Evolutionary conservation across 116 monocot genomes (phyloP).

Genomic region (Thalassia testudinum): DNA sequence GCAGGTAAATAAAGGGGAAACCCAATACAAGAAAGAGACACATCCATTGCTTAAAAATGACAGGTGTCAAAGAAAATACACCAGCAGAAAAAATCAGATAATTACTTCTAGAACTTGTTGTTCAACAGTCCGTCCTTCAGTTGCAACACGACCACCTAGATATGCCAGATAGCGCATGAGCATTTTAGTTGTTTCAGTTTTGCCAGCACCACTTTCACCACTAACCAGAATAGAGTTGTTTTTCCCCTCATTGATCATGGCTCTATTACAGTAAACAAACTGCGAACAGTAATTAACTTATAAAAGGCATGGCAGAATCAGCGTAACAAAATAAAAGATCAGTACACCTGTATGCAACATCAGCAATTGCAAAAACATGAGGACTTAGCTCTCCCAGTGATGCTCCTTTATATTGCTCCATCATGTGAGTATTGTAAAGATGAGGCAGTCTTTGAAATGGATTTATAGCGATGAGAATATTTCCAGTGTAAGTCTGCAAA

Average conservation of each 20-base stretch:
- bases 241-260: constrained; percentile 62
- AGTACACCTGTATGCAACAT: constrained; percentile 57
- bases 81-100: neutral
- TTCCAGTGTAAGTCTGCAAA: constrained; percentile 56
- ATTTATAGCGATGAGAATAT: constrained; percentile 57
- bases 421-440: constrained; percentile 54
- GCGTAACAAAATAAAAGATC: no score
- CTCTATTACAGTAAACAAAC: constrained; percentile 10
- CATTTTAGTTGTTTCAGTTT: constrained; percentile 71
- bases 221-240: constrained; percentile 65
- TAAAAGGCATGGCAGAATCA: neutral
- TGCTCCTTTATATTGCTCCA: constrained; percentile 72
- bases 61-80: no score
- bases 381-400: constrained; percentile 55
- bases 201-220: constrained; percentile 77
- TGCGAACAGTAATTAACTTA: neutral
- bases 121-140: constrained; percentile 61
- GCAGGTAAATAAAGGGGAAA: no score
- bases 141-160: constrained; percentile 42
- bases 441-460: constrained; percentile 67
- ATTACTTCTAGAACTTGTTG: constrained; percentile 66
- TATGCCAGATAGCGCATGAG: constrained; percentile 63
- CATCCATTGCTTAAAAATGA: no score
- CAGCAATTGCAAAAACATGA: constrained; percentile 71
- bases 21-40: no score